Percentiles rank a stretch among this genome's conserved stretches.
Conservation (phyloP, 1,284 basidiomycete genomes). For the Anthracocystis panici-leucophaei region DNA sequence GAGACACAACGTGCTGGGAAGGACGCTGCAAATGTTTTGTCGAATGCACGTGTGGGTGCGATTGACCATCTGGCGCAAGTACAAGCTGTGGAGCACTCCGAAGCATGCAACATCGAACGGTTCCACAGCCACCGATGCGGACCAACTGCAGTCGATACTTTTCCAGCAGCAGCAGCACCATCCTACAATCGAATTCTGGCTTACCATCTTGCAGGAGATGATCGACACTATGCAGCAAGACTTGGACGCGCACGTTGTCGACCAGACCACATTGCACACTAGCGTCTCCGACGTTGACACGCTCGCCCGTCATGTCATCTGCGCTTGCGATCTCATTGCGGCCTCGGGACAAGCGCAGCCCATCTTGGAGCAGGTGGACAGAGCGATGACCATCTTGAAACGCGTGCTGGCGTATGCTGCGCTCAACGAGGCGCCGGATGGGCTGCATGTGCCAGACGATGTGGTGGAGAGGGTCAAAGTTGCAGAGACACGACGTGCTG, state of each 20-base stretch:
- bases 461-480: constrained; percentile 11
- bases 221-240: constrained; percentile 28
- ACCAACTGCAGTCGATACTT: not conserved
- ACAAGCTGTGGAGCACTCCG: constrained; percentile 32
- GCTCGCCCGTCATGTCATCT: constrained; percentile 26
- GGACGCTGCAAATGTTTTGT: constrained; percentile 53
- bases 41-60: constrained; percentile 53
- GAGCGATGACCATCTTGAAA: constrained; percentile 29
- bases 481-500: constrained; percentile 15
- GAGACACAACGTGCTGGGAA: constrained; percentile 32
- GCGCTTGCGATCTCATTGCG: constrained; percentile 25
- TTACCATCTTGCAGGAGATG: constrained; percentile 33
- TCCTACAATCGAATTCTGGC: constrained; percentile 50
- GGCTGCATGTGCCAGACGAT: constrained; percentile 14
- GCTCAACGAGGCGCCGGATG: constrained; percentile 15
- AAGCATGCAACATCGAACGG: not conserved
- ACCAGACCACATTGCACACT: constrained; percentile 17
- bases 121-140: not conserved
- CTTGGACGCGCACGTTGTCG: constrained; percentile 37
- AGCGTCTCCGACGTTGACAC: constrained; percentile 35
- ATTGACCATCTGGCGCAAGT: constrained; percentile 48
- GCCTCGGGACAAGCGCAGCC: constrained; percentile 17
- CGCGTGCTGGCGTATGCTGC: constrained; percentile 18
- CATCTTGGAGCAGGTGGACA: constrained; percentile 15
- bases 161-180: constrained; percentile 31